Conservation (phyloP, 139 green algal species). For the Haematococcus sp. region DNA sequence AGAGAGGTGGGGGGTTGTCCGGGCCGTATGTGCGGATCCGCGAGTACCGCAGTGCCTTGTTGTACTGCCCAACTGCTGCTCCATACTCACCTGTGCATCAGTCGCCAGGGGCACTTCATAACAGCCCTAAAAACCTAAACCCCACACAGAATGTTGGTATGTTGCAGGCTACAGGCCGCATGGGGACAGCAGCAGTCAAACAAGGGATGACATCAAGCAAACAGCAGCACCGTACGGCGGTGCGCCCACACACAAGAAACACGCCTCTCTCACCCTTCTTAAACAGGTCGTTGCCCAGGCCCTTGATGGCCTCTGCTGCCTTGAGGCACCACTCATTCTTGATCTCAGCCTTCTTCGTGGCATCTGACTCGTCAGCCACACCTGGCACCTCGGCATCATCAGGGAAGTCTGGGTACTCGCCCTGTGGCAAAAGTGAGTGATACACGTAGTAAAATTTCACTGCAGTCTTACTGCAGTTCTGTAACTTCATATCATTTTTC, state of each 20-base stretch:
- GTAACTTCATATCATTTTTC: no score
- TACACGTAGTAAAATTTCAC: neutral
- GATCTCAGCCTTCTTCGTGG: constrained; percentile 4
- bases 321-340: constrained; percentile 19
- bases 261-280: constrained; percentile 13
- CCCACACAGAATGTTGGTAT: no score
- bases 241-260: no score
- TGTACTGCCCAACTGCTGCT: constrained; percentile 29
- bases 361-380: neutral
- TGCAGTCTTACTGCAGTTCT: no score
- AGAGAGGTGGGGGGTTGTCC: neutral
- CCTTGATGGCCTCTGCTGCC: constrained; percentile 30
- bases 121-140: neutral
- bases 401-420: neutral
- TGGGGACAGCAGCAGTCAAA: no score
- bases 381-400: neutral
- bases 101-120: neutral
- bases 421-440: neutral
- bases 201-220: no score
- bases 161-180: no score
- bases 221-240: no score
- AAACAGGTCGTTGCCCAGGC: constrained; percentile 42
- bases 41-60: constrained; percentile 34
- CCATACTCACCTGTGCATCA: constrained; percentile 12
- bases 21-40: constrained; percentile 8